These are phyloP conservation scores for Cercospora citrullina DNA, from an alignment of 2,329 filamentous ascomycete genomes.

Conservation along the genomic window DNA sequence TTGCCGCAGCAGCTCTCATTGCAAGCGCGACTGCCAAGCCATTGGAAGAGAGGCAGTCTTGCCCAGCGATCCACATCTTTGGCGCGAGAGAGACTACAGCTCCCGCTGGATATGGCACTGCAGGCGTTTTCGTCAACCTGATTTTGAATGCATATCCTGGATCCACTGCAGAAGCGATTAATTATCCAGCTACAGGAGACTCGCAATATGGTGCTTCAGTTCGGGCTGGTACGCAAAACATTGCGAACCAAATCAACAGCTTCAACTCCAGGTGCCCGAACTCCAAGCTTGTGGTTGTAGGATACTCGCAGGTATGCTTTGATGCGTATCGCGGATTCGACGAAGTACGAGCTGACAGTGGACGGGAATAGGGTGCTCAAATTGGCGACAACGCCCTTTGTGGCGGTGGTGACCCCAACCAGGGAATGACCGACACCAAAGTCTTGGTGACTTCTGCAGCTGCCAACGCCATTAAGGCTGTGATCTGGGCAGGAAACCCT, in stretches of 20 bases:
- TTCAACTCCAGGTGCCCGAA: constrained; percentile 30
- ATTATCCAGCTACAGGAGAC: constrained; percentile 56
- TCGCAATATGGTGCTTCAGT: constrained; percentile 62
- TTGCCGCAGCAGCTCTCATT: not conserved
- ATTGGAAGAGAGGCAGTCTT: constrained; percentile 26
- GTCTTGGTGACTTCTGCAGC: constrained; percentile 25
- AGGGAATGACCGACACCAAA: constrained; percentile 50
- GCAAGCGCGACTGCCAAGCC: not conserved
- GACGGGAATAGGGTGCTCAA: constrained; percentile 56
- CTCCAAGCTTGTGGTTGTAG: constrained; percentile 32
- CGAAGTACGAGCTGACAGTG: constrained; percentile 28
- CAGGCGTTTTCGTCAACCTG: constrained; percentile 43
- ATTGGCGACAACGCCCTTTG: constrained; percentile 65
- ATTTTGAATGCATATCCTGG: constrained; percentile 45
- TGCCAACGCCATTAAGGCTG: constrained; percentile 30
- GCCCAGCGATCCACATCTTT: constrained; percentile 48
- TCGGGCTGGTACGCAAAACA: constrained; percentile 52
- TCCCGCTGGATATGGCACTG: constrained; percentile 45
- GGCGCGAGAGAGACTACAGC: constrained; percentile 48
- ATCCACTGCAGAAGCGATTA: constrained; percentile 45
- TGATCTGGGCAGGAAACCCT: constrained; percentile 47
- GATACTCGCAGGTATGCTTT: constrained; percentile 40
- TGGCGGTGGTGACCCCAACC: constrained; percentile 55
- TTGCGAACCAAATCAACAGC: constrained; percentile 31
- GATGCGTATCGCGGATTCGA: constrained; percentile 31